Evolutionary conservation across 2,329 filamentous ascomycete genomes (phyloP).

Genomic region (Pseudogymnoascus sp.): DNA sequence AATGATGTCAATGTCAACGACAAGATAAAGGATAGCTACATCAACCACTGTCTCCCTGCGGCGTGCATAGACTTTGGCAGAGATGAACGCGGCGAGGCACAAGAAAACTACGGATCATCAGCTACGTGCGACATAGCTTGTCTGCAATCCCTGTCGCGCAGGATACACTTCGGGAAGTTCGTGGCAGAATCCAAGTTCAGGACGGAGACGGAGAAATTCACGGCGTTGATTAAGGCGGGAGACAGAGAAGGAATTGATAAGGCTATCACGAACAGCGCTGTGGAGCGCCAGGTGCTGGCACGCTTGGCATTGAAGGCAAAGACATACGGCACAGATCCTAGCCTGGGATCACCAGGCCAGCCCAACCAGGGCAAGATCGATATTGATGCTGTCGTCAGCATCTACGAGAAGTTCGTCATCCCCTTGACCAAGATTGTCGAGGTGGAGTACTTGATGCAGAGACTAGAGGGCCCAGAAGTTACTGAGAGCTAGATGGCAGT

Average conservation of each 20-base stretch:
- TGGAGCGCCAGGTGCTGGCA: conserved; percentile 88
- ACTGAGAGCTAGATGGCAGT: conserved; percentile 7
- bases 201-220: conserved; percentile 73
- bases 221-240: conserved; percentile 67
- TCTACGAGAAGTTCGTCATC: conserved; percentile 91
- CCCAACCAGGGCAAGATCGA: conserved; percentile 71
- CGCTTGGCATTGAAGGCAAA: conserved; percentile 78
- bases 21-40: conserved; percentile 79
- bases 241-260: conserved; percentile 77
- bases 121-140: conserved; percentile 86
- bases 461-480: conserved; percentile 46
- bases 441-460: conserved; percentile 96
- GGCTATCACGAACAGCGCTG: conserved; percentile 81
- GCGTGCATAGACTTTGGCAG: conserved; percentile 73
- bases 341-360: conserved; percentile 41
- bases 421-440: conserved; percentile 97
- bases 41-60: conserved; percentile 70
- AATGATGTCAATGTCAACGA: conserved; percentile 89
- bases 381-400: conserved; percentile 78
- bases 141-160: conserved; percentile 78
- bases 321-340: conserved; percentile 89
- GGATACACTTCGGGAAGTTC: conserved; percentile 98
- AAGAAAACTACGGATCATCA: conserved; percentile 92
- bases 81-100: conserved; percentile 70
- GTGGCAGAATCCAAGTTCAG: conserved; percentile 94